Evolutionary conservation across 2,329 filamentous ascomycete genomes (phyloP), one percentile per base, ranked within the genome.

Genomic region (Colletotrichum musicola): DNA sequence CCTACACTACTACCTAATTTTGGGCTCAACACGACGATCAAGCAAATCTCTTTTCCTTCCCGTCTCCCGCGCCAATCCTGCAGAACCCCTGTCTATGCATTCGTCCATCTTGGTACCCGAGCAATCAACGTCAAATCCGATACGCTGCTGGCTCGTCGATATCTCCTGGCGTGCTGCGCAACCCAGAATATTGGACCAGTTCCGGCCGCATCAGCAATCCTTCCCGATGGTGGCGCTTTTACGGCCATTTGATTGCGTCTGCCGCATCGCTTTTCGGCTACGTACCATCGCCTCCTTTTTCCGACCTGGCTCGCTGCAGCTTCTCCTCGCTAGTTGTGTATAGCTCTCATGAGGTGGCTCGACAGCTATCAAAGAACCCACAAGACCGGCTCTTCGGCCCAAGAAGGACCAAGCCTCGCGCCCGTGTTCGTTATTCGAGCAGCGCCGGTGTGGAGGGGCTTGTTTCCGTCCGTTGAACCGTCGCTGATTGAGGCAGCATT

Each of bases 191-290:
- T 51, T 68, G 55, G 61, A 47, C 35, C 30, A 56, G 30, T 35
- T 51, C 64, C 25, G 20, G 42, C 35, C 42, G 14, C 49, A 46
- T 30, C 49, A 16, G 25, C 30, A 49, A 47, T 51, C 18, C 25
- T 44, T 14, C 25, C 65, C 42, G 62, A 56, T 40, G 30, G 49
- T 65, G 62, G 62, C 66, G 62, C 27, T 56, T 56, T 54, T 54
- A 50, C 44, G 62, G 55, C 50, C 50, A 22, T 56, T 55, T 46
- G 42, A 56, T 40, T 55, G 30, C 55, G 13, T 30, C 49, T 42
- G 18, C 49, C 44, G 35, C 50, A 16, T 40, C 44, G 18, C 46
- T 44, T 40, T 44, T 56, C 25, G 58, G 30, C 25, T 54, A 20
- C 42, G 50, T 51, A 60, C 38, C 65, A 22, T 65, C 55, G 42